These are phyloP conservation scores for Pseudopithomyces chartarum DNA, from an alignment of 2,329 filamentous ascomycete species.

Conservation along the genomic window DNA sequence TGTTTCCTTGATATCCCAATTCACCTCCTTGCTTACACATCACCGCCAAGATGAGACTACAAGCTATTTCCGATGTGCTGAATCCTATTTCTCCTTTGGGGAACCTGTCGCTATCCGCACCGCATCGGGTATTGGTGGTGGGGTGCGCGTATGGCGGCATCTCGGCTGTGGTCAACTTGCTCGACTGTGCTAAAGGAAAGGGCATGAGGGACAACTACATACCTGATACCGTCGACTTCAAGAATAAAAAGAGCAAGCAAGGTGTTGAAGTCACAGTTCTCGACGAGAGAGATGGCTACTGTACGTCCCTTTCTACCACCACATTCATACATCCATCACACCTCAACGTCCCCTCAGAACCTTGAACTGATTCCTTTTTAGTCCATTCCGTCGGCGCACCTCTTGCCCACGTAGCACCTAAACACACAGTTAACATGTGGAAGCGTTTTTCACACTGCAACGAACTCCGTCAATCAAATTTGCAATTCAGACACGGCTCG, in stretches of 20 bases:
- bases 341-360: constrained; percentile 5
- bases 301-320: constrained; percentile 53
- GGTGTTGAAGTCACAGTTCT: constrained; percentile 73
- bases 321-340: constrained; percentile 1
- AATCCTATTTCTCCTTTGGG: constrained; percentile 18
- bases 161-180: constrained; percentile 67
- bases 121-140: constrained; percentile 62
- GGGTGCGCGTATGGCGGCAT: constrained; percentile 77
- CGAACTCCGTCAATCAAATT: constrained; percentile 65
- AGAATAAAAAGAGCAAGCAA: constrained; percentile 49
- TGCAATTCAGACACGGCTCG: constrained; percentile 70
- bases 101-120: constrained; percentile 34
- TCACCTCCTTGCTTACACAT: constrained; percentile 10
- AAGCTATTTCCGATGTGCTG: constrained; percentile 28
- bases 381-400: constrained; percentile 79
- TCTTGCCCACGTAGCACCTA: constrained; percentile 67
- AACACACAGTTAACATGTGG: constrained; percentile 72
- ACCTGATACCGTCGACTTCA: constrained; percentile 41
- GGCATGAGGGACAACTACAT: constrained; percentile 51
- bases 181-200: constrained; percentile 66
- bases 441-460: constrained; percentile 70
- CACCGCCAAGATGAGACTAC: constrained; percentile 35
- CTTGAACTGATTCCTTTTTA: constrained; percentile 43
- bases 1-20: constrained; percentile 7
- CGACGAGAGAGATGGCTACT: constrained; percentile 83